Conservation (phyloP, 768 basidiomycete genomes). For the Imleria badia region DNA sequence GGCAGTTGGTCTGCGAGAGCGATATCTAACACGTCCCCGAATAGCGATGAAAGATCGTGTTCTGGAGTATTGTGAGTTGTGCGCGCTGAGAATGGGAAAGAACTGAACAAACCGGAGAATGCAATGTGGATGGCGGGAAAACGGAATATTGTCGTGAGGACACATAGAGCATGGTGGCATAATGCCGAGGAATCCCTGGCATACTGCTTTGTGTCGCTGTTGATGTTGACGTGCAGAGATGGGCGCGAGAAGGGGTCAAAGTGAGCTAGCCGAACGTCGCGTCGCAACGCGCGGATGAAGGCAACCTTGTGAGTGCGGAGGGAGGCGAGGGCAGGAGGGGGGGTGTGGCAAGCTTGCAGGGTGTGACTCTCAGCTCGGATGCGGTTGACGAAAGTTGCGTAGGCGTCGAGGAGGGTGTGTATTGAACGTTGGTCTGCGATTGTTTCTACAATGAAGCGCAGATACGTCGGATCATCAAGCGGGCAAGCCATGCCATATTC, state of each 20-base stretch:
- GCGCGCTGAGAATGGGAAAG: background rate
- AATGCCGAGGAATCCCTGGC: conserved; percentile 44
- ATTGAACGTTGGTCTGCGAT: conserved; percentile 47
- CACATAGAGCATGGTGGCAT: conserved; percentile 54
- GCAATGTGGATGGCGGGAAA: conserved; percentile 43
- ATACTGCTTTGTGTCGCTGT: conserved; percentile 40
- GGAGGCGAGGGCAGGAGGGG: conserved; percentile 24
- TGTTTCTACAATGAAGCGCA: conserved; percentile 46
- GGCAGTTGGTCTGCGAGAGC: conserved; percentile 36
- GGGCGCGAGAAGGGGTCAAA: conserved; percentile 31
- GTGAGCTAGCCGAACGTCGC: conserved; percentile 51
- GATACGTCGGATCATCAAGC: conserved; percentile 10
- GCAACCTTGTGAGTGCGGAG: conserved; percentile 34
- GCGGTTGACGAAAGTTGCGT: conserved; percentile 48
- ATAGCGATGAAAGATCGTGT: conserved; percentile 42
- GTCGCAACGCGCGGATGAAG: conserved; percentile 44
- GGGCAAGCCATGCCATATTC: no score
- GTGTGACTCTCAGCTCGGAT: conserved; percentile 30
- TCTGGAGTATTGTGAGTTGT: conserved; percentile 31
- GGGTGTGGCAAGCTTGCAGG: conserved; percentile 1
- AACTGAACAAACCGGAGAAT: conserved; percentile 48
- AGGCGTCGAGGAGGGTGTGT: conserved; percentile 64
- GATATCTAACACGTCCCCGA: conserved; percentile 46
- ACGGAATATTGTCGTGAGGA: conserved; percentile 51
- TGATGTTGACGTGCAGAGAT: conserved; percentile 11